A percentile compares a stretch with the other conserved stretches of the same genome.
phyloP scores from a whole-genome alignment of 2,329 filamentous ascomycete genomes.

The Exophiala alcalophila region DNA sequence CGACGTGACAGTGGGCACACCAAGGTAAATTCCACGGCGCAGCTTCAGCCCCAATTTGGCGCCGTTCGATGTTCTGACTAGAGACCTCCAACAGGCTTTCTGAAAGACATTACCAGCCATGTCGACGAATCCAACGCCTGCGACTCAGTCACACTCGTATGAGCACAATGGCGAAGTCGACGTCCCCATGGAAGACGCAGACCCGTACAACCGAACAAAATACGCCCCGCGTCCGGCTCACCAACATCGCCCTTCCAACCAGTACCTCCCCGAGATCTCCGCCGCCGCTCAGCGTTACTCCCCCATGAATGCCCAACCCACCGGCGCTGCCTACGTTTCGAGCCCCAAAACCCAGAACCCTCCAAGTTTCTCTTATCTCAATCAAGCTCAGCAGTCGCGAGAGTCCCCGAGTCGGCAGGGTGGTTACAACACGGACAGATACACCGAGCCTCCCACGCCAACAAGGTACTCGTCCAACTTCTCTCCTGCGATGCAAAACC shows the following conservation, averaged over 20 bases:
- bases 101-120: conserved; percentile 29
- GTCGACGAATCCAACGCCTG: conserved; percentile 58
- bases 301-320: conserved; percentile 86
- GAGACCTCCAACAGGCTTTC: background rate
- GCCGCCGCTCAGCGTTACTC: conserved; percentile 88
- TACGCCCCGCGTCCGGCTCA: conserved; percentile 78
- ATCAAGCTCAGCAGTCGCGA: conserved; percentile 59
- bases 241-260: conserved; percentile 71
- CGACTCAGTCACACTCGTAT: conserved; percentile 59
- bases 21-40: conserved; percentile 4
- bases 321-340: conserved; percentile 72
- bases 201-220: conserved; percentile 81
- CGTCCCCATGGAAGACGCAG: conserved; percentile 83
- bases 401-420: conserved; percentile 75
- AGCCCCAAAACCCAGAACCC: conserved; percentile 55
- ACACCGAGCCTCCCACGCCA: conserved; percentile 29
- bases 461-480: conserved; percentile 57
- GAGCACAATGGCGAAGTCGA: conserved; percentile 67
- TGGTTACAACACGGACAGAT: conserved; percentile 34
- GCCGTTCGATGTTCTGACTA: background rate
- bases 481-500: conserved; percentile 68
- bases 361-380: conserved; percentile 50
- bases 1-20: conserved; percentile 3
- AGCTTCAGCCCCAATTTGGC: conserved; percentile 12
- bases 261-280: conserved; percentile 70